These are phyloP conservation scores for Moricandia arvensis DNA, from an alignment of 345 rosid species.

Conservation along the genomic window DNA sequence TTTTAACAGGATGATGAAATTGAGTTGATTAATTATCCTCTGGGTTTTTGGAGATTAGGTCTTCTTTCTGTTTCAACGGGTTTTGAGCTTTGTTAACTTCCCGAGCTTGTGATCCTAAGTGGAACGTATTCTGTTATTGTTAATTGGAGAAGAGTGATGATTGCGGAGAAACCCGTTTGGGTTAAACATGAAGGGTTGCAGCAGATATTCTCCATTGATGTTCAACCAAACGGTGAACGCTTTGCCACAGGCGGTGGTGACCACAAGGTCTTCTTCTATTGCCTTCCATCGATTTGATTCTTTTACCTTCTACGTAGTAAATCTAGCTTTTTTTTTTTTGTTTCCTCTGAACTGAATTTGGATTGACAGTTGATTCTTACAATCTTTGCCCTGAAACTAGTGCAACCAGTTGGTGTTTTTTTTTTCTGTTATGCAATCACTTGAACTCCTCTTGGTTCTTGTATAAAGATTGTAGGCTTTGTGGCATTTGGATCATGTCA, in stretches of 20 bases:
- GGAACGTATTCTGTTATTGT: not conserved
- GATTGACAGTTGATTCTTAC: not conserved
- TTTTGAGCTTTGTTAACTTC: slow-evolving; percentile 6
- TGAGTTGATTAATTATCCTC: not conserved
- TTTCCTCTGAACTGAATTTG: not conserved
- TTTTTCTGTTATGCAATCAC: not conserved
- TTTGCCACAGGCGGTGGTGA: slow-evolving; percentile 99
- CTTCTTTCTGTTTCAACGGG: not conserved
- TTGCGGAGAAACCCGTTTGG: slow-evolving; percentile 96
- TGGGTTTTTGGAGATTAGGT: slow-evolving; percentile 5
- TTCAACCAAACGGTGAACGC: slow-evolving; percentile 93
- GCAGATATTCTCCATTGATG: slow-evolving; percentile 96
- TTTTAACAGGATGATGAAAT: not conserved
- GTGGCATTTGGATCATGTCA: not conserved
- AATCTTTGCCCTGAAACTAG: not conserved
- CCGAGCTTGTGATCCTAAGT: not conserved
- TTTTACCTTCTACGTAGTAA: not conserved
- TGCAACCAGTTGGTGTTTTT: not conserved
- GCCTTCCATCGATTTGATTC: not conserved
- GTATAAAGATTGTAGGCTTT: not conserved
- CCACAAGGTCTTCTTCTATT: slow-evolving; percentile 65
- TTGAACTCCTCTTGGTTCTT: slow-evolving; percentile 7
- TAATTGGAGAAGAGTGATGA: slow-evolving; percentile 46
- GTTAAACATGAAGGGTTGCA: slow-evolving; percentile 96
- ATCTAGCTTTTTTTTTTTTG: not conserved